Conservation (phyloP, 345 rosid species). For the Pugionium dolabratum region DNA sequence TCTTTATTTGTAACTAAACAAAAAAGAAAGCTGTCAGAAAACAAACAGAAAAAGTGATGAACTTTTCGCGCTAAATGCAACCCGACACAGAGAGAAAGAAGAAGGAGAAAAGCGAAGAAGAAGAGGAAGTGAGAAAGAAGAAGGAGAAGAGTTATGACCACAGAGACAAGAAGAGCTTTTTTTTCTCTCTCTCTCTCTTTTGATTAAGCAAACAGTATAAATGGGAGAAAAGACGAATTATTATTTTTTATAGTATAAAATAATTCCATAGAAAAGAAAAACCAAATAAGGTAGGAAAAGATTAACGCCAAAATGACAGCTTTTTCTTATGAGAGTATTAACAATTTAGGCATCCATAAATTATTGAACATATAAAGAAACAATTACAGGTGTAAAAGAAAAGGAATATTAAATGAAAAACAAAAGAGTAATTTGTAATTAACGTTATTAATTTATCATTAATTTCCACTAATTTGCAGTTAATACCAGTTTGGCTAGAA, state of each 20-base stretch:
- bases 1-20: slow-evolving; percentile 38
- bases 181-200: neutral
- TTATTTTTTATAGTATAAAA: slow-evolving; percentile 18
- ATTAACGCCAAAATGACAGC: slow-evolving; percentile 43
- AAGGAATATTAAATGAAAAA: slow-evolving; percentile 10
- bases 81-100: neutral
- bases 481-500: slow-evolving; percentile 6
- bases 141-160: slow-evolving; percentile 31
- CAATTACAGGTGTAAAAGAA: slow-evolving; percentile 6
- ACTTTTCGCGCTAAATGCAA: slow-evolving; percentile 40
- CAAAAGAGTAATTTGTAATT: slow-evolving; percentile 15
- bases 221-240: slow-evolving; percentile 16
- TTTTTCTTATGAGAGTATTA: neutral
- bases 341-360: neutral
- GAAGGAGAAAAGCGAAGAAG: slow-evolving; percentile 23
- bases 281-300: slow-evolving; percentile 31
- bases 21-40: slow-evolving; percentile 37
- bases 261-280: slow-evolving; percentile 6
- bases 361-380: neutral
- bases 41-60: slow-evolving; percentile 23
- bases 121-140: slow-evolving; percentile 18
- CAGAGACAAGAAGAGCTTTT: slow-evolving; percentile 17
- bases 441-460: neutral
- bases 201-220: slow-evolving; percentile 13
- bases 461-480: neutral